A percentile compares a stretch with the other conserved stretches of the same genome.
These are phyloP conservation scores for Tieghemostelium lacteum DNA, from an alignment of 78 protist species.

Conservation along the genomic window DNA sequence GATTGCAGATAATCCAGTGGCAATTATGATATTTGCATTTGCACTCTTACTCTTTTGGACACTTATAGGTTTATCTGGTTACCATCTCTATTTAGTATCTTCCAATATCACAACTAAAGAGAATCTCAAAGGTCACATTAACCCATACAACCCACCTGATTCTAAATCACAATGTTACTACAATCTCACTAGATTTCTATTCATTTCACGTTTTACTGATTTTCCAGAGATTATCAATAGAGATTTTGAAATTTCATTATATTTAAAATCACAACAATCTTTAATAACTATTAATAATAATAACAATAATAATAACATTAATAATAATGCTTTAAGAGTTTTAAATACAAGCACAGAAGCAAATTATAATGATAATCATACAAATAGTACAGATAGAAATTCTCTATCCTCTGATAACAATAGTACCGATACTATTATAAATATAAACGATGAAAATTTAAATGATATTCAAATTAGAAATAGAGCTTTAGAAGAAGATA, in stretches of 20 bases:
- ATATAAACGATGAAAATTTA: not conserved
- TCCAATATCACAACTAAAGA: constrained; percentile 37
- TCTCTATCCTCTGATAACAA: not conserved
- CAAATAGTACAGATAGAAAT: not conserved
- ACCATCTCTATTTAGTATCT: constrained; percentile 37
- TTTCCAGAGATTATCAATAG: not conserved
- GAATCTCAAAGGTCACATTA: constrained; percentile 6
- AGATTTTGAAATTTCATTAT: not conserved
- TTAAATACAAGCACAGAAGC: not conserved
- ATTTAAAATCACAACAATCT: not conserved
- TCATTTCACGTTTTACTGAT: not conserved
- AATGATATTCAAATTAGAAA: too few relatives aligned
- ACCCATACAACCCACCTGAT: not conserved
- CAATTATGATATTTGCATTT: constrained; percentile 15
- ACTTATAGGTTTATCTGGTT: constrained; percentile 36
- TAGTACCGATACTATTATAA: not conserved
- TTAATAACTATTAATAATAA: not conserved
- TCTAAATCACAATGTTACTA: not conserved
- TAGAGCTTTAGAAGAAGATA: too few relatives aligned
- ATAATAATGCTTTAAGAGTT: not conserved
- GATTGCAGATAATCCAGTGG: constrained; percentile 25
- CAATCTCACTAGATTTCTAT: not conserved
- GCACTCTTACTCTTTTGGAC: constrained; percentile 70
- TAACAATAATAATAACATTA: not conserved
- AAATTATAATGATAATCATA: not conserved